Percentiles rank a stretch among this genome's conserved stretches.
phyloP scores from a whole-genome alignment of 768 basidiomycete genomes.

The Suillus hirtellus region DNA sequence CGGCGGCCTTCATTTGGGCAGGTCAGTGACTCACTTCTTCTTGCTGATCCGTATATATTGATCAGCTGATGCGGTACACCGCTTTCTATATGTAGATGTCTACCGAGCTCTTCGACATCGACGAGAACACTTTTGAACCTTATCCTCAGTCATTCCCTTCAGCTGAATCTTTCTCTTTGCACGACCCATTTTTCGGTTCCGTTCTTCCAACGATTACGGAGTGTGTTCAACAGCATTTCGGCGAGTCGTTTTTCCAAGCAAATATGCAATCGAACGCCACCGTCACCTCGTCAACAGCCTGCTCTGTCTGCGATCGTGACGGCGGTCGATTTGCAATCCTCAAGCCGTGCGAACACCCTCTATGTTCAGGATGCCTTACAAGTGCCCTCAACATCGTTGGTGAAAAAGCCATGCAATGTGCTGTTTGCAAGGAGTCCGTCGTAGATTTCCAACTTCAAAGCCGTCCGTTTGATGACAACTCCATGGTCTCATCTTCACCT shows the following conservation, averaged over 20 bases:
- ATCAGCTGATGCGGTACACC: slow-evolving; percentile 21
- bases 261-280: slow-evolving; percentile 24
- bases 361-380: slow-evolving; percentile 81
- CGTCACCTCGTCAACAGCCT: slow-evolving; percentile 33
- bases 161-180: slow-evolving; percentile 36
- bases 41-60: slow-evolving; percentile 11
- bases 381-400: slow-evolving; percentile 88
- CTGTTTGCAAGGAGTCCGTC: slow-evolving; percentile 72
- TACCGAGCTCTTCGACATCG: slow-evolving; percentile 70
- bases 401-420: slow-evolving; percentile 85
- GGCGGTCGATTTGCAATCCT: slow-evolving; percentile 60
- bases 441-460: slow-evolving; percentile 61
- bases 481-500: slow-evolving; percentile 12
- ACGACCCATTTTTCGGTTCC: slow-evolving; percentile 45
- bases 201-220: slow-evolving; percentile 35
- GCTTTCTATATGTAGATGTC: slow-evolving; percentile 36
- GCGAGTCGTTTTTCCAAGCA: slow-evolving; percentile 17
- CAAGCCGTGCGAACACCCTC: slow-evolving; percentile 70
- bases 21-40: slow-evolving; percentile 32
- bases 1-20: slow-evolving; percentile 42
- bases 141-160: slow-evolving; percentile 42
- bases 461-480: slow-evolving; percentile 25
- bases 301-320: slow-evolving; percentile 63
- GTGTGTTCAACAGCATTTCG: slow-evolving; percentile 26
- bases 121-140: slow-evolving; percentile 65